Evolutionary conservation across 495 filamentous ascomycete species (phyloP), one percentile per base, ranked within the genome.

Genomic region (Neurospora sp.): DNA sequence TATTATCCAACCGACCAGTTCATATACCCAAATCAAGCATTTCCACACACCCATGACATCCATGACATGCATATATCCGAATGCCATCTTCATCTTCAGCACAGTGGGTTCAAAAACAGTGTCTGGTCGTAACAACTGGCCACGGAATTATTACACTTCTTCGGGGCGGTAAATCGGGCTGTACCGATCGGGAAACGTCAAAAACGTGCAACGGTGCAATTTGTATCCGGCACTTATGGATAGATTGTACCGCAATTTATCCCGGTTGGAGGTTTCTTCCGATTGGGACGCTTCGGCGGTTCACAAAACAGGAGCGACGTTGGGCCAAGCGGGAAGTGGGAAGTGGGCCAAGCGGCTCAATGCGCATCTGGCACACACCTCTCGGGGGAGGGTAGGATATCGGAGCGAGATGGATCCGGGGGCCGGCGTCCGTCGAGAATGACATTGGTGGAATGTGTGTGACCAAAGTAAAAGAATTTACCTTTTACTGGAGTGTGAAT

Each of bases 111-210:
- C 45, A 66, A 19, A 21, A 45, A 45, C 40, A 40, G 39, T 34
- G 71, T 71, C 34, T 36, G 13, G 11, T 13, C 0, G 40, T 38
- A 42, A 42, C 40, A 5, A 43, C 62, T 43, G 24, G 39, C n/a
- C 40, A 13, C 40, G 31, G 70, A 71, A 37, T 71, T 72, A 74
- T 75, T 75, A 77, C 73, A 73, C 76, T 74, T 73, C 13, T 21
- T 59, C 72, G 69, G 74, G 42, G 7, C 0, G 39, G 21, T 13
- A 19, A 11, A 40, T 39, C 69, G 42, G 0, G 2, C 3, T n/a
- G 19, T 19, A 62, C 54, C 54, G 24, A 62, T 59, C 13, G 48
- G 24, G 48, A 59, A 59, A 28, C 48, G 4, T 11, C 11, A 0
- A 59, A 24, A 28, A 5, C 11, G 48, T 48, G 8, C 8, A 28